Evolutionary conservation across 73 alveolate species (phyloP).

Genomic region (Diophrys appendiculata): DNA sequence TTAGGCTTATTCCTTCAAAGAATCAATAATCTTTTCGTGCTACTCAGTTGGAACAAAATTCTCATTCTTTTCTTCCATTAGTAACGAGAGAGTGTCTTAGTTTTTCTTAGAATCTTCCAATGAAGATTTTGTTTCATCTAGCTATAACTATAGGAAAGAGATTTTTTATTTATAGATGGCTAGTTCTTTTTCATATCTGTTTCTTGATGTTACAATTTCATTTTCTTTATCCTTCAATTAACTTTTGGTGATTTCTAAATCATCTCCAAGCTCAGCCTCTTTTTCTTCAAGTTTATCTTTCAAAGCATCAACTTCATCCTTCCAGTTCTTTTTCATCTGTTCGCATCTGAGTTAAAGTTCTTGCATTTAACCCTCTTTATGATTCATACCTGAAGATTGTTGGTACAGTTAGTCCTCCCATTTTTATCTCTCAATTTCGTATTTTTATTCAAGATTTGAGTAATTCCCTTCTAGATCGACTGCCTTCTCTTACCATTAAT

Average conservation of each 20-base stretch:
- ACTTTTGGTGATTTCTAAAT: constrained; percentile 21
- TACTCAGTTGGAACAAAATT: constrained; percentile 11
- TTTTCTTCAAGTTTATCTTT: constrained; percentile 15
- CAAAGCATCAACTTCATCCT: constrained; percentile 50
- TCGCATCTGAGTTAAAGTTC: constrained; percentile 36
- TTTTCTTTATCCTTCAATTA: neutral
- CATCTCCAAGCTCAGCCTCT: constrained; percentile 37
- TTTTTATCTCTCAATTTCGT: neutral
- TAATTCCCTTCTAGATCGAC: constrained; percentile 44
- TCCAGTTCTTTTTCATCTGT: constrained; percentile 39
- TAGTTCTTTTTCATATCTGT: constrained; percentile 55
- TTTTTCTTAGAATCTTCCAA: neutral
- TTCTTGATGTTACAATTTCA: constrained; percentile 18
- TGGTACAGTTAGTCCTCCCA: neutral
- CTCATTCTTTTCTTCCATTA: constrained; percentile 17
- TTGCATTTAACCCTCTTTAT: constrained; percentile 3
- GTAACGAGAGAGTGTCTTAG: neutral
- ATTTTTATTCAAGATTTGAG: neutral
- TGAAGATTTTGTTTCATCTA: constrained; percentile 7
- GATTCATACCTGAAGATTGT: constrained; percentile 5
- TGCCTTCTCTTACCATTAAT: constrained; percentile 12
- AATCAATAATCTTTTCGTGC: constrained; percentile 25
- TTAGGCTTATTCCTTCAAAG: neutral
- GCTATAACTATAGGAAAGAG: constrained; percentile 29
- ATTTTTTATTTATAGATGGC: constrained; percentile 49